These are phyloP conservation scores for Cucurbita ficifolia DNA, from an alignment of 306 rosid species.

Conservation along the genomic window DNA sequence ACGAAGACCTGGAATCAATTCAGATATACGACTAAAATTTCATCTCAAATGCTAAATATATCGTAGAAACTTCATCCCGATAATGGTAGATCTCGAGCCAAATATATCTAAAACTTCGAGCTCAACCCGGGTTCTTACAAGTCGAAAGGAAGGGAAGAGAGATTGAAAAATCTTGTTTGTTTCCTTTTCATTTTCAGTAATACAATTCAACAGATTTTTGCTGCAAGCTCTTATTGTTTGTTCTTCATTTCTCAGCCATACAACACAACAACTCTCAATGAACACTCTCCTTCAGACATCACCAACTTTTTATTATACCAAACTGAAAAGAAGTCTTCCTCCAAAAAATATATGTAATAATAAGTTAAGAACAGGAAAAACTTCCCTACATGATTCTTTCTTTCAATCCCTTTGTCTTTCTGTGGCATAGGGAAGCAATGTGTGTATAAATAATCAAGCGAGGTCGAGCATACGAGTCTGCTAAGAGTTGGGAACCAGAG, in stretches of 20 bases:
- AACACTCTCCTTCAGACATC: background rate
- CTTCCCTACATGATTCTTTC: background rate
- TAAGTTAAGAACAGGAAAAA: constrained; percentile 5
- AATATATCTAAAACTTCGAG: too few relatives aligned
- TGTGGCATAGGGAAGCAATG: constrained; percentile 5
- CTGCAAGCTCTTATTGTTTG: background rate
- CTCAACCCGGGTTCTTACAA: too few relatives aligned
- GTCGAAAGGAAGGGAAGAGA: background rate
- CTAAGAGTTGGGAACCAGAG: constrained; percentile 49
- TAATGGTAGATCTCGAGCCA: too few relatives aligned
- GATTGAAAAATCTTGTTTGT: background rate
- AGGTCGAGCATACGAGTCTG: background rate
- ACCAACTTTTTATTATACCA: background rate
- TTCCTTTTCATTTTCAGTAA: background rate
- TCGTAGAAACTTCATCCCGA: too few relatives aligned
- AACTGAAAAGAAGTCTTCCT: background rate
- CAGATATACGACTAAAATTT: too few relatives aligned
- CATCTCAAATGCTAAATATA: too few relatives aligned
- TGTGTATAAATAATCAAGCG: constrained; percentile 1
- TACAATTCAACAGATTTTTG: background rate
- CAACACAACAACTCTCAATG: background rate
- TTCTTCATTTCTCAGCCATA: background rate
- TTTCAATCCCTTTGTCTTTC: constrained; percentile 6
- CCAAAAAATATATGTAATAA: background rate
- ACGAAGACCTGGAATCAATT: too few relatives aligned